Evolutionary conservation across 2,329 filamentous ascomycete genomes (phyloP), one percentile per base, ranked within the genome.

Genomic region (Pseudocercospora eumusae): DNA sequence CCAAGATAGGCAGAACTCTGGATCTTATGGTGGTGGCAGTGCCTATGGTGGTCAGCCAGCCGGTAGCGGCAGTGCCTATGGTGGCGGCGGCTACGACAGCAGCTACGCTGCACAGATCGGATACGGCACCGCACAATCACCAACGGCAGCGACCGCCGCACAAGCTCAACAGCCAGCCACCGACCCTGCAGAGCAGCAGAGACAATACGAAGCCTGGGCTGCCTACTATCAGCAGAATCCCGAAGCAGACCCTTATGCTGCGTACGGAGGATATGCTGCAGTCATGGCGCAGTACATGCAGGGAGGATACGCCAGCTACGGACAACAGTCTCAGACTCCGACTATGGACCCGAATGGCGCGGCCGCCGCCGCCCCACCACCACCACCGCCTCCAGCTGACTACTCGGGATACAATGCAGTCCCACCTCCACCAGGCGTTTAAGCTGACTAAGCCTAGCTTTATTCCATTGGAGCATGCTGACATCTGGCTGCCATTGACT

Each of bases 211-310:
- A 57, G 90, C 96, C 70, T 95, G 95, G 75, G 86, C 86, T 57
- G 86, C 89, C 18, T 90, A 93, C 72, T 96, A 96, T 75, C 88
- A 90, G 2, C 89, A 92, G 74, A 95, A 96, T 76, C 93, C 93
- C 64, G 83, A 82, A 65, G 81, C 84, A 65, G 92, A 97, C 72
- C 93, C 93, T 0, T 97, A 97, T 75, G 92, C 92, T 45, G 87
- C 90, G 8, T 97, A 95, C 70, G 93, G 93, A 65, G 93, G 93
- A 59, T 97, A 70, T 28, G 69, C 65, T 10, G 58, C 66, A 18
- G 62, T 68, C 42, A 69, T 68, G 67, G 65, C 63, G 10, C 64
- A 65, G 45, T 67, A 68, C 56, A 64, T 67, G 61, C 62, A 66
- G 20, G 60, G 20, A 25, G 64, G 56, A 9, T 60, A 59, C 20